These are phyloP conservation scores for Fraxinus paxiana DNA, from an alignment of 305 asterid species.

Conservation along the genomic window DNA sequence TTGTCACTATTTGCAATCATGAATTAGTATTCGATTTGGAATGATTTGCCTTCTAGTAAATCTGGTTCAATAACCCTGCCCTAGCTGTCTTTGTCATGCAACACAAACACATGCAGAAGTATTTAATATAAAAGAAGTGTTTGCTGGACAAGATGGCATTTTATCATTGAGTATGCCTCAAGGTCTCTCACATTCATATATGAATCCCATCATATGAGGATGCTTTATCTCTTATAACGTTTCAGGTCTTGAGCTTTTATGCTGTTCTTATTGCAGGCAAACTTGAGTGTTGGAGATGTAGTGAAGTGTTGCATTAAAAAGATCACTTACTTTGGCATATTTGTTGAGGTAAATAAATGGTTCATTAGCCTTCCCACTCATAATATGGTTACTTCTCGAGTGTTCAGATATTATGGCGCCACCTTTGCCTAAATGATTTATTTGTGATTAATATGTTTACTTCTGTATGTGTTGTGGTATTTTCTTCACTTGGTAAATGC, in stretches of 20 bases:
- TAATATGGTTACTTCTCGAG: slow-evolving; percentile 2
- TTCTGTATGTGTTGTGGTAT: background rate
- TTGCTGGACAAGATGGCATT: background rate
- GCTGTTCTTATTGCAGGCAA: slow-evolving; percentile 50
- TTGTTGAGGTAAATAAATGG: slow-evolving; percentile 74
- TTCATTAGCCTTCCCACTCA: background rate
- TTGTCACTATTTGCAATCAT: background rate
- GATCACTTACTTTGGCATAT: slow-evolving; percentile 84
- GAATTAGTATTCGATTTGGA: background rate
- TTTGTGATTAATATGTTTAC: slow-evolving; percentile 1
- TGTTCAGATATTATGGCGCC: background rate
- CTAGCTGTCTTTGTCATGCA: background rate
- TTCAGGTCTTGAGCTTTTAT: slow-evolving; percentile 21
- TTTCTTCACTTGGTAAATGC: background rate
- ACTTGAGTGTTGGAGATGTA: slow-evolving; percentile 74
- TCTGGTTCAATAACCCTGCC: background rate
- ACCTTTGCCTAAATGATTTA: slow-evolving; percentile 10
- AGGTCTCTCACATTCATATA: background rate
- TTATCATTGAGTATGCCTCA: slow-evolving; percentile 3
- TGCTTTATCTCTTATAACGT: background rate
- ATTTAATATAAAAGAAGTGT: background rate
- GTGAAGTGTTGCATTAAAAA: slow-evolving; percentile 81
- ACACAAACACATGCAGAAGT: background rate
- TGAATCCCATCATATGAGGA: background rate
- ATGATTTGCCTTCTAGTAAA: background rate